A percentile compares a stretch with the other conserved stretches of the same genome.
Conservation (phyloP, 495 filamentous ascomycete species). For the Aspergillus taichungensis region DNA sequence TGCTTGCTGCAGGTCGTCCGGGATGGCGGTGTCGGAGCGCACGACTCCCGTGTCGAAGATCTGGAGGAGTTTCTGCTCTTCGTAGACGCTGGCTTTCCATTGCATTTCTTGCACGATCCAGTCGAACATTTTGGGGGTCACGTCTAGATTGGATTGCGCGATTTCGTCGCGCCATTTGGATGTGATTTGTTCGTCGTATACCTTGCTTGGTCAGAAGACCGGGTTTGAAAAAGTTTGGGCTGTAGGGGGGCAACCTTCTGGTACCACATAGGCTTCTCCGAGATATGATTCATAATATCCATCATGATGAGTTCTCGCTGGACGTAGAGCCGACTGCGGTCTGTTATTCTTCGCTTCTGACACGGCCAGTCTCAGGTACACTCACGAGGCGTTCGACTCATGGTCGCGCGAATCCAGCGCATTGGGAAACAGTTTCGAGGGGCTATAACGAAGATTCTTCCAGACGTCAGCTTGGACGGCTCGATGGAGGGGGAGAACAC, state of each 20-base stretch:
- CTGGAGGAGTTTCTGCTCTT: slow-evolving; percentile 21
- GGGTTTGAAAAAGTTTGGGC: too few relatives aligned
- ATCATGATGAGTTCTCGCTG: slow-evolving; percentile 12
- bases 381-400: too few relatives aligned
- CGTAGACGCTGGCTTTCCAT: slow-evolving; percentile 28
- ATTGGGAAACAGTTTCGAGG: too few relatives aligned
- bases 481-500: too few relatives aligned
- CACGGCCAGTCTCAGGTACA: too few relatives aligned
- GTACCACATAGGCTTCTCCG: slow-evolving; percentile 42
- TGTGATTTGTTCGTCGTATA: slow-evolving; percentile 37
- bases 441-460: too few relatives aligned
- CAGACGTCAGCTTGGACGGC: too few relatives aligned
- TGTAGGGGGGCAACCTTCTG: slow-evolving; percentile 22
- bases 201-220: slow-evolving; percentile 1
- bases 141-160: slow-evolving; percentile 14
- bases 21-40: slow-evolving; percentile 28
- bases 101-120: slow-evolving; percentile 43
- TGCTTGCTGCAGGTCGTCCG: slow-evolving; percentile 13
- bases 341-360: too few relatives aligned
- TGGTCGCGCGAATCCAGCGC: too few relatives aligned
- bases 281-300: slow-evolving; percentile 28
- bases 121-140: slow-evolving; percentile 41
- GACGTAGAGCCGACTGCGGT: too few relatives aligned
- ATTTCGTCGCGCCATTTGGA: slow-evolving; percentile 32
- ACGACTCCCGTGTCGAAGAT: slow-evolving; percentile 25